These are phyloP conservation scores for Phyllachora maydis DNA, from an alignment of 2,329 filamentous ascomycete genomes.

Conservation along the genomic window DNA sequence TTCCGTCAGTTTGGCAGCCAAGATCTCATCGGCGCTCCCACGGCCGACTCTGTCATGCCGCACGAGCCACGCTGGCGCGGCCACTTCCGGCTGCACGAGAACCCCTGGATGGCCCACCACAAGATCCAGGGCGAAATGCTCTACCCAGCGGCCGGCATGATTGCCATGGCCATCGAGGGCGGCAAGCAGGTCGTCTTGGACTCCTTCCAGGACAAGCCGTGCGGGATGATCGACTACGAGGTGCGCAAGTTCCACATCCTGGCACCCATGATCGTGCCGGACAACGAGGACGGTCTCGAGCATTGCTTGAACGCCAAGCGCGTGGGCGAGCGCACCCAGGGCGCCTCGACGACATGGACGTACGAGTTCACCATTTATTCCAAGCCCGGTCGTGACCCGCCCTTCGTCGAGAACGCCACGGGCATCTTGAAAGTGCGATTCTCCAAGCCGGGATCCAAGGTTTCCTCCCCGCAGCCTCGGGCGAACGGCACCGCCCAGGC, in stretches of 20 bases:
- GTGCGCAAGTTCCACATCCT: slow-evolving; percentile 23
- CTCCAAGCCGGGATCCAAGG: no score
- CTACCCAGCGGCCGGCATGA: slow-evolving; percentile 11
- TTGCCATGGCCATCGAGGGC: slow-evolving; percentile 11
- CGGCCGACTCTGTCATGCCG: slow-evolving; percentile 17
- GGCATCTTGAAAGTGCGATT: slow-evolving; percentile 11
- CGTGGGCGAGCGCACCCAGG: slow-evolving; percentile 2
- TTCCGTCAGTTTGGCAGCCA: slow-evolving; percentile 22
- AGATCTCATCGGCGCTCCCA: slow-evolving; percentile 27
- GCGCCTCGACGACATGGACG: slow-evolving; percentile 2
- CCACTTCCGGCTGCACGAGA: slow-evolving; percentile 14
- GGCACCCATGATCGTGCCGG: slow-evolving; percentile 28
- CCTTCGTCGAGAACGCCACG: slow-evolving; percentile 17
- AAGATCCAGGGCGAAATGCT: slow-evolving; percentile 9
- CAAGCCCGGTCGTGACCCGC: slow-evolving; percentile 17
- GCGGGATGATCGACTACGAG: slow-evolving; percentile 15
- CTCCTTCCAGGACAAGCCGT: slow-evolving; percentile 1
- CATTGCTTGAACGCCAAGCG: slow-evolving; percentile 22
- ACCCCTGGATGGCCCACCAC: slow-evolving; percentile 13
- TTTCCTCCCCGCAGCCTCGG: no score
- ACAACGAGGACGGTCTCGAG: slow-evolving; percentile 24
- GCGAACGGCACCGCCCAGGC: slow-evolving; percentile 4
- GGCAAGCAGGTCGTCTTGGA: slow-evolving; percentile 5
- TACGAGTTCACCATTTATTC: slow-evolving; percentile 25
- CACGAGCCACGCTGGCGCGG: slow-evolving; percentile 26